These are phyloP conservation scores for Zanthoxylum bungeanum DNA, from an alignment of 345 rosid species.

Conservation along the genomic window DNA sequence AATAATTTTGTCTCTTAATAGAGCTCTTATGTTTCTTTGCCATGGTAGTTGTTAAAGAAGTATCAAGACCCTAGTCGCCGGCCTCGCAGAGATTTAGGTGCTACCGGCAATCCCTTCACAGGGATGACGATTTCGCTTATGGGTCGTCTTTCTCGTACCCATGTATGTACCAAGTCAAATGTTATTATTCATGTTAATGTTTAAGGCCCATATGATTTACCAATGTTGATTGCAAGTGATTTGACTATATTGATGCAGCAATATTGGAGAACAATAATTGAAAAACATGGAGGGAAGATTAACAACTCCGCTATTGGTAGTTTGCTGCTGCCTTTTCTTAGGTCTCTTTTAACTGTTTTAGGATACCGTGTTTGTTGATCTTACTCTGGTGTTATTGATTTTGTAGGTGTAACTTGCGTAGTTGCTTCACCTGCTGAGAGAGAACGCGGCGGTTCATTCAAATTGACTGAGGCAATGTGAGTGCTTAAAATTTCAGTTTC, in stretches of 20 bases:
- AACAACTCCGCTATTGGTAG: constrained; percentile 50
- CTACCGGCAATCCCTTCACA: constrained; percentile 49
- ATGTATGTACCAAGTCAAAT: constrained; percentile 30
- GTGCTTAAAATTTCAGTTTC: constrained; percentile 11
- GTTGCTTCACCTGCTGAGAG: constrained; percentile 62
- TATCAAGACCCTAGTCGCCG: constrained; percentile 50
- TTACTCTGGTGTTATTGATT: background rate
- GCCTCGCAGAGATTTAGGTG: constrained; percentile 38
- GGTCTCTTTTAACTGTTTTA: background rate
- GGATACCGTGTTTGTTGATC: background rate
- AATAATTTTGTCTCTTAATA: background rate
- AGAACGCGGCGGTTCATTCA: constrained; percentile 62
- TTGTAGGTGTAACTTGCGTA: constrained; percentile 53
- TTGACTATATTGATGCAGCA: constrained; percentile 37
- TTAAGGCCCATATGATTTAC: background rate
- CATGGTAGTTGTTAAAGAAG: constrained; percentile 55
- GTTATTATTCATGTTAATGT: background rate
- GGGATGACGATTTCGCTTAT: constrained; percentile 67
- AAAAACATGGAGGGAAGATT: constrained; percentile 61
- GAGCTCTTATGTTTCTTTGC: background rate
- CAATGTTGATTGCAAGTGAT: background rate
- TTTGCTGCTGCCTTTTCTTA: background rate
- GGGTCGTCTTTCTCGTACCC: constrained; percentile 68
- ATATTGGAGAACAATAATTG: constrained; percentile 57
- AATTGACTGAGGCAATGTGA: constrained; percentile 71